Base-by-base conservation (phyloP, 306 rosid species). In the Rubus idaeus region DNA sequence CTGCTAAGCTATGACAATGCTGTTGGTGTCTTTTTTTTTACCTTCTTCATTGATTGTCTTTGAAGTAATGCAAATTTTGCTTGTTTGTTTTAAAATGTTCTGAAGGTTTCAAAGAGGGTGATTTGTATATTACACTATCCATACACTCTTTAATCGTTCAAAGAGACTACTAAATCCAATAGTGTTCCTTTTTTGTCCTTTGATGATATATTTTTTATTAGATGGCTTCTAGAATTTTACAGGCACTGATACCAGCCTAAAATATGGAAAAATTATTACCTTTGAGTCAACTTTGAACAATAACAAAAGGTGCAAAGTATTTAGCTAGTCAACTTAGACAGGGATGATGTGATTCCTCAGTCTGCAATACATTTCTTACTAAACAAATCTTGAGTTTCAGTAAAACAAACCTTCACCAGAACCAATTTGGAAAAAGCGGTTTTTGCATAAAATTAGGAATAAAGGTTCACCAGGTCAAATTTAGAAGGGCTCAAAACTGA, bases 1-100 rank as follows among this genome's bases (percentile, higher is more conserved):
- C 53, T 95, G 99, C 89, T 95, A 85, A 87, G 80, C 35, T 52
- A 50, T n/a, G 41, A 64, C 23, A 14, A 73, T 73, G 69, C 45
- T 74, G 53, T 0, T 58, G 77, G 69, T 37, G 68, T 14, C 23
- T 23, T 42, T 45, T 7, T 30, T 14, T 35, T 44, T 58, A 8
- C 57, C 49, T 16, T 60, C 77, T 42, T 58, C 77, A 46, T 74
- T 46, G 83, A 78, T 86, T 75, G 62, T 68, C 73, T 74, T 71
- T 62, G 65, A 46, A 75, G 70, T 75, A 9, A 74, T 46, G 47
- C 45, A 6, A 75, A 66, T 61, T 74, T 26, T 47, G 70, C 78
- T 61, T 61, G 1, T 45, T 16, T 57, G 10, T 73, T 52, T 70
- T 75, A 10, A 51, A 69, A 39, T n/a, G 12, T 53, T 53, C 40